A percentile compares a stretch with the other conserved stretches of the same genome.
Evolutionary conservation across 78 protist genomes (phyloP).

Genomic region (Bigelowiella natans): DNA sequence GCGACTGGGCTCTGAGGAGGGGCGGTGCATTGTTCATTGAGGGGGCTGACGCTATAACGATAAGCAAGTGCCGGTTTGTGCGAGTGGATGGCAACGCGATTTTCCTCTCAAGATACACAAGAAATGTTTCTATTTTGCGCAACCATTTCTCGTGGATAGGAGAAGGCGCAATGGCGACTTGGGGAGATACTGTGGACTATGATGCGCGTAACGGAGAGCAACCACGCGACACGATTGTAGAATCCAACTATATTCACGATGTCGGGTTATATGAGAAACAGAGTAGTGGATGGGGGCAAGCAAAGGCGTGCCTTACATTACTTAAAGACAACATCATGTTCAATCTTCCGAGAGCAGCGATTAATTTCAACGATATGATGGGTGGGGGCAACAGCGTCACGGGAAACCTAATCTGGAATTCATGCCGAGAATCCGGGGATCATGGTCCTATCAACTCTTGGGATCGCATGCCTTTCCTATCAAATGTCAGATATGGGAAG

Average conservation of each 20-base stretch:
- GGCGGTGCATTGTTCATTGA: not conserved
- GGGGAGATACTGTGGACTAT: not conserved
- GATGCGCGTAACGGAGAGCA: not conserved
- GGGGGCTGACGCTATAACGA: not conserved
- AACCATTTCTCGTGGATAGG: too few relatives aligned
- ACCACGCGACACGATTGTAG: not conserved
- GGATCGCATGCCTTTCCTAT: not conserved
- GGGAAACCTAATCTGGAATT: not conserved
- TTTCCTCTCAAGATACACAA: not conserved
- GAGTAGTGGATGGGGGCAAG: not conserved
- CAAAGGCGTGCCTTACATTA: not conserved
- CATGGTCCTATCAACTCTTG: conserved; percentile 3
- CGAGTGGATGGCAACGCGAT: not conserved
- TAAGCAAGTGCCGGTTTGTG: not conserved
- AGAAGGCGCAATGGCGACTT: not conserved
- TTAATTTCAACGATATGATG: conserved; percentile 34
- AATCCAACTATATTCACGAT: not conserved
- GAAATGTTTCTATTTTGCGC: not conserved
- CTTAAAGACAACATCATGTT: not conserved
- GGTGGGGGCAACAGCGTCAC: conserved; percentile 18
- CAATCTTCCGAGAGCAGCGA: conserved; percentile 29
- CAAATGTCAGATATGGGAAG: not conserved
- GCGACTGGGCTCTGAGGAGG: not conserved
- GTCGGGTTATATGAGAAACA: not conserved
- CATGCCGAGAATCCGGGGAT: conserved; percentile 23